Base-by-base conservation (phyloP, 805 yeast genomes). In the Ogataea trehaloabstinens region DNA sequence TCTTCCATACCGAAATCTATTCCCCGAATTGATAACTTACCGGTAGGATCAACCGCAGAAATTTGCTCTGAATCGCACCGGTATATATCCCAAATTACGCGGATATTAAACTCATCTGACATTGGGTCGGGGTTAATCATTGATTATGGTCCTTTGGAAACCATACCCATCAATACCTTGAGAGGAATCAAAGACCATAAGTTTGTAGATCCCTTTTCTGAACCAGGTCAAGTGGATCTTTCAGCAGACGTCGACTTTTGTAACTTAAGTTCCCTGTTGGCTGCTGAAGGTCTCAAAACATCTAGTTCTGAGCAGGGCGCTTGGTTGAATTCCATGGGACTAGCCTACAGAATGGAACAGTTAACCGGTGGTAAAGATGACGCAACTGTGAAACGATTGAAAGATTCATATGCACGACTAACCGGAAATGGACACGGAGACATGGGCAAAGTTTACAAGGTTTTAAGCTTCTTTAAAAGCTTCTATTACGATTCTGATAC, bases 161-260 rank as follows among this genome's bases (percentile, higher is more conserved):
- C 76, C 0, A 68, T 84, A 11, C 95, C 95, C 2, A 73, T 74
- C n/a, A 78, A 82, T 50, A 70, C 89, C 0, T 67, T 87, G 24
- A 68, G 95, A 24, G 95, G 88, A 0, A 85, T 87, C 44, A 70
- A 73, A 49, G 66, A 77, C 46, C 95, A 87, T 58, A 74, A 76
- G 48, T 73, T 86, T 51, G 90, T 83, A 0, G 76, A 81, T 17
- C 95, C 95, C 1, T 82, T 85, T 42, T 67, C 59, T n/a, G 68
- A 70, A 11, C 93, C 93, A 0, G 95, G 95, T 1, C 74, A 77
- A 24, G 90, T 85, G 3, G 95, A 87, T 63, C 66, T 87, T 21
- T 84, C 95, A 0, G 81, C 83, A 0, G 95, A 87, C 55, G 95
- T 87, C 10, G 95, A 87, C 58, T 87, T 87, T 56, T 72, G 68